These are phyloP conservation scores for Thuja plicata DNA, from an alignment of 83 land plant genomes.

Conservation along the genomic window DNA sequence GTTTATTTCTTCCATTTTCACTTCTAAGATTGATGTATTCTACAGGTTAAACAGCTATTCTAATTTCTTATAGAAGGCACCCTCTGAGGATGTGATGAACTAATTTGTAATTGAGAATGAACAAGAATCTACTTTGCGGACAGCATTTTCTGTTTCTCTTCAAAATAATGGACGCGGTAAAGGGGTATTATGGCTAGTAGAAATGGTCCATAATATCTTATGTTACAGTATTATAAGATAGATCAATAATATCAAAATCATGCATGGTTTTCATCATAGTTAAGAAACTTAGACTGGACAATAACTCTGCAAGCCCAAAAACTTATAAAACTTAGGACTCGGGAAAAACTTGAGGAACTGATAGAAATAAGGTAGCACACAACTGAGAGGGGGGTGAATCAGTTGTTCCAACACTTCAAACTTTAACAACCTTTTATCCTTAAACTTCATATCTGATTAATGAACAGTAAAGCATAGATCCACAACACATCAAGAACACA, in stretches of 20 bases:
- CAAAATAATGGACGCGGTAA: not conserved
- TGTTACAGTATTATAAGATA: not conserved
- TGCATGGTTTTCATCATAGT: not conserved
- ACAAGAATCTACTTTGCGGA: not conserved
- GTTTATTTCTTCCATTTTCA: not conserved
- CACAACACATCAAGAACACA: too few species aligned
- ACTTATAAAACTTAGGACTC: too few species aligned
- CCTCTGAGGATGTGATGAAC: not conserved
- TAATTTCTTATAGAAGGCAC: not conserved
- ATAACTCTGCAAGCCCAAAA: too few species aligned
- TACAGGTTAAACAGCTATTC: not conserved
- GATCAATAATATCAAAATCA: not conserved
- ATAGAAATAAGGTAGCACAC: too few species aligned
- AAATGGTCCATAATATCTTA: not conserved
- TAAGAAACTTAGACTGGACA: too few species aligned
- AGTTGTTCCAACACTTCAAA: too few species aligned
- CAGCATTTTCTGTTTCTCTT: not conserved
- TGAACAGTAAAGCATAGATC: too few species aligned
- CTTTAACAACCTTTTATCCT: too few species aligned
- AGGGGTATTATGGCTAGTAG: not conserved
- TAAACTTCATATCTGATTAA: too few species aligned
- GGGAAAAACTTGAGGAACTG: too few species aligned
- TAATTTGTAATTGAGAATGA: not conserved
- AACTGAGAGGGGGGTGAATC: too few species aligned
- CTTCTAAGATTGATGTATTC: not conserved